Evolutionary conservation across 1,284 basidiomycete species (phyloP).

Genomic region (Naganishia cerealis): DNA sequence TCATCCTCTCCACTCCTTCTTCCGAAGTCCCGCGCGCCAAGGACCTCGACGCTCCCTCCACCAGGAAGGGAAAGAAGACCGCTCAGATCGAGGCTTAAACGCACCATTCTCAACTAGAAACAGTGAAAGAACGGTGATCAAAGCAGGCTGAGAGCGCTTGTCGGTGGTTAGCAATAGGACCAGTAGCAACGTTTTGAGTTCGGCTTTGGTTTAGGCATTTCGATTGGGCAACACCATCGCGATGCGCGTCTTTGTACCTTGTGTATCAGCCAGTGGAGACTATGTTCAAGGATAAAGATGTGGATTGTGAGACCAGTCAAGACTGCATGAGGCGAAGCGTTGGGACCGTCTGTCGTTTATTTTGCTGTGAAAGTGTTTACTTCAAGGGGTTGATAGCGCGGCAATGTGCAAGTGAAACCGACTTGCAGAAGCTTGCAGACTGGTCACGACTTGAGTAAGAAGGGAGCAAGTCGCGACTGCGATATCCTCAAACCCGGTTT

Average conservation of each 20-base stretch:
- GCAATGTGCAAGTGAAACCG: too few species aligned
- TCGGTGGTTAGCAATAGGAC: conserved; percentile 19
- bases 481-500: too few species aligned
- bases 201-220: conserved; percentile 23
- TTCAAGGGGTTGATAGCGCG: too few species aligned
- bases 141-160: conserved; percentile 11
- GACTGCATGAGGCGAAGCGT: background rate
- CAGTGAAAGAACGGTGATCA: conserved; percentile 5
- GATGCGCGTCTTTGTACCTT: conserved; percentile 22
- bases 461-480: too few species aligned
- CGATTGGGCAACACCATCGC: conserved; percentile 12
- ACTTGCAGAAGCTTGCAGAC: too few species aligned
- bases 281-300: conserved; percentile 27
- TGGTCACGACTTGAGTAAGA: too few species aligned
- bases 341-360: too few species aligned
- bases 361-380: too few species aligned
- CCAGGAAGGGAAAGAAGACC: conserved; percentile 54
- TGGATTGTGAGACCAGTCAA: conserved; percentile 14
- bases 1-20: conserved; percentile 76
- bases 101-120: conserved; percentile 7
- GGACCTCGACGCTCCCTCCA: conserved; percentile 63
- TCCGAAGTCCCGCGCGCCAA: conserved; percentile 85
- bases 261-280: conserved; percentile 18
- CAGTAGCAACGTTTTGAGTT: conserved; percentile 5
- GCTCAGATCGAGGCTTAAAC: conserved; percentile 55